Evolutionary conservation across 2,329 filamentous ascomycete species (phyloP).

Genomic region (Colletotrichum noveboracense): DNA sequence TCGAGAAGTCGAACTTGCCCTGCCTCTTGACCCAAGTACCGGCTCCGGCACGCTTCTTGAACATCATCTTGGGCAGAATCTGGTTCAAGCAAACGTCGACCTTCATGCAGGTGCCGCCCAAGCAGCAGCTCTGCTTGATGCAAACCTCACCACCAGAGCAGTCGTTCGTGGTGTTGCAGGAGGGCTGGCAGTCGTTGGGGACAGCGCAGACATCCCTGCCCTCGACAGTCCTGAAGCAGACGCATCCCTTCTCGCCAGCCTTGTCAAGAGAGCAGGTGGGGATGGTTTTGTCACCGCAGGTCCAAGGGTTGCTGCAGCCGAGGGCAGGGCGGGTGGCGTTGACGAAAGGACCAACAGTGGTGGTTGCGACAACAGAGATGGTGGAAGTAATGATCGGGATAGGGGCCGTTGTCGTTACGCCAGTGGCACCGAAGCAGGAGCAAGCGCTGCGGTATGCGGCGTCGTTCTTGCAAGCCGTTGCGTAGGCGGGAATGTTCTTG

Average conservation of each 20-base stretch:
- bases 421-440: slow-evolving; percentile 30
- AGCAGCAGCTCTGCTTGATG: slow-evolving; percentile 18
- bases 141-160: slow-evolving; percentile 7
- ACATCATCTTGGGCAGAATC: slow-evolving; percentile 2
- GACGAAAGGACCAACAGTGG: background rate
- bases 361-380: slow-evolving; percentile 34
- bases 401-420: slow-evolving; percentile 36
- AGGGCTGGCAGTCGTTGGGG: background rate
- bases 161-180: slow-evolving; percentile 2
- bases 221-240: slow-evolving; percentile 13
- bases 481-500: slow-evolving; percentile 52
- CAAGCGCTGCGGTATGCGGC: slow-evolving; percentile 30
- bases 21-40: slow-evolving; percentile 3
- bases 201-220: slow-evolving; percentile 6
- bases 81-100: slow-evolving; percentile 6
- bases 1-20: background rate
- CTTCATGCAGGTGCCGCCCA: slow-evolving; percentile 13
- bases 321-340: background rate
- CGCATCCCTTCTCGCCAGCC: background rate
- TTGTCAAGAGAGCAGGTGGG: background rate
- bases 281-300: background rate
- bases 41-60: background rate
- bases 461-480: slow-evolving; percentile 25
- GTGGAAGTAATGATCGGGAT: slow-evolving; percentile 43
- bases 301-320: background rate